Base-by-base conservation (phyloP, 2,329 filamentous ascomycete species). In the Chaetomiaceae sp. region DNA sequence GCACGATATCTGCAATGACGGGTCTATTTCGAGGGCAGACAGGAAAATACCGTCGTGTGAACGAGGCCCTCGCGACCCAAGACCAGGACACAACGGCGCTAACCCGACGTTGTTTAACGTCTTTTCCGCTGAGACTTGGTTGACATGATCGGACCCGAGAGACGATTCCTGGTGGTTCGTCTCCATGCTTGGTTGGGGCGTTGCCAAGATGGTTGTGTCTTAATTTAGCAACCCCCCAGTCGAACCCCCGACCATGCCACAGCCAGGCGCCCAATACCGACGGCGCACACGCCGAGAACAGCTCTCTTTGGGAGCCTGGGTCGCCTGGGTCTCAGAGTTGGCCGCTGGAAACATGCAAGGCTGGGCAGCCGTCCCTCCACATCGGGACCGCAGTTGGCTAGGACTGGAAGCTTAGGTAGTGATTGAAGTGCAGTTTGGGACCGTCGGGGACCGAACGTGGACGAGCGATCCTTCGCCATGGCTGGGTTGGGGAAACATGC, bases 1-100 rank as follows among this genome's bases (percentile, higher is more conserved):
- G 59, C 58, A 57, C 36, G 49, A 46, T 16, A 44, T 43, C 54
- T 57, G 52, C 54, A 53, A 54, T n/a, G 42, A 29, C 53, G 53
- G 55, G 45, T 53, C 55, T 61, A 61, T 61, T 59, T 56, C 49
- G 45, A 37, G 51, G 33, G 10, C 25, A 10, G 11, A 4, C 2
- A 13, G 20, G 8, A 16, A 14, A 21, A 13, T 9, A 6, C 23
- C 34, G 11, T 21, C 21, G 7, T 5, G 30, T n/a, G 38, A 27
- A 9, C 25, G 25, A 5, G 25, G 25, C 25, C 25, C 5, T 27
- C 25, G 9, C n/a, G n/a, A n/a, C n/a, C 25, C 25, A 9, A 9
- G 25, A 5, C 25, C 25, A 27, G 9, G 25, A 27, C 25, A 27
- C 5, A 27, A 27, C 5, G 25, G 25, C 9, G 5, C 25, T 9